A percentile compares a stretch with the other conserved stretches of the same genome.
Conservation (phyloP, 768 basidiomycete genomes). For the Lactarius deliciosus region DNA sequence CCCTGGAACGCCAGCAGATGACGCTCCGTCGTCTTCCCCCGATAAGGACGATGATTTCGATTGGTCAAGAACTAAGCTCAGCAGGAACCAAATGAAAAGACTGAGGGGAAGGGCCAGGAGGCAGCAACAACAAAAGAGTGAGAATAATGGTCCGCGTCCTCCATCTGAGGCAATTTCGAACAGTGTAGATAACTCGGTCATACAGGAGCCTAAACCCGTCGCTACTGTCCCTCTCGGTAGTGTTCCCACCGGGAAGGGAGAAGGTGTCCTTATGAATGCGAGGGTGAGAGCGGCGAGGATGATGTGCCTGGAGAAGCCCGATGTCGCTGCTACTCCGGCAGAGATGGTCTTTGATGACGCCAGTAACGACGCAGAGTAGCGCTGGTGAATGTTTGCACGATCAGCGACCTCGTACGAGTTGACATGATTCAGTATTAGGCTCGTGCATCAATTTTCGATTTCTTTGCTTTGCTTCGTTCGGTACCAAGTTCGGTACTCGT, state of each 20-base stretch:
- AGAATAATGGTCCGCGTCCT: constrained; percentile 11
- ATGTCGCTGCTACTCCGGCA: background rate
- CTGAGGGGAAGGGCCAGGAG: background rate
- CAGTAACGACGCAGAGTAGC: background rate
- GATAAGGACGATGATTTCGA: background rate
- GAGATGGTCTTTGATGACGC: background rate
- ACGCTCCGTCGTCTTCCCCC: background rate
- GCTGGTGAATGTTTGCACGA: background rate
- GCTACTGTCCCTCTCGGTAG: background rate
- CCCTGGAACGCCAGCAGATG: constrained; percentile 5
- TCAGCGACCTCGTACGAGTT: background rate
- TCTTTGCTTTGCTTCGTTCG: background rate
- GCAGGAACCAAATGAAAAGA: background rate
- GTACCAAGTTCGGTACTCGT: background rate
- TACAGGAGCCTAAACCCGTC: constrained; percentile 16
- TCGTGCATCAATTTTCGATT: constrained; percentile 1
- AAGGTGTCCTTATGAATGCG: constrained; percentile 1
- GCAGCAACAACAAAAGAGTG: constrained; percentile 11
- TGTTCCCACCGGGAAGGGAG: background rate
- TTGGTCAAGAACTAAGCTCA: background rate
- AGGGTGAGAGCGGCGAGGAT: constrained; percentile 14
- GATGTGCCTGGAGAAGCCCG: background rate
- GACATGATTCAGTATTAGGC: background rate
- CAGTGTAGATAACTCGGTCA: constrained; percentile 9
- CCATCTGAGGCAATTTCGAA: constrained; percentile 4